Evolutionary conservation across 768 basidiomycete species (phyloP), one percentile per base, ranked within the genome.

Genomic region (Postia placenta): DNA sequence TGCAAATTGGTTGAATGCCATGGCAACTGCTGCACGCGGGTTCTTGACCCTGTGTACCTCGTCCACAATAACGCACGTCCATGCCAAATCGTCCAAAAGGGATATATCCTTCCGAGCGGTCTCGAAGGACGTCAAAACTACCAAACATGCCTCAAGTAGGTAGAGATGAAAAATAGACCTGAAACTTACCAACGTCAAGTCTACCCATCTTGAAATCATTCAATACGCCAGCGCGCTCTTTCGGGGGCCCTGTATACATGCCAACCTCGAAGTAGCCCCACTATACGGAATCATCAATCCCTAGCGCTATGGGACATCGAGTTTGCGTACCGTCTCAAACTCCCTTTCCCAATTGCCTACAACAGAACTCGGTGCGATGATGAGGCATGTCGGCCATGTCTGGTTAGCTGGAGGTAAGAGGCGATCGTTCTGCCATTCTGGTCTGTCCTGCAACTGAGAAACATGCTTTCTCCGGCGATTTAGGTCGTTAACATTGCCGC

Each of bases 221-320:
- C 0, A 92, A 65, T 0, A 87, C 75, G 0, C 71, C 67, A 22
- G 71, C 71, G 44, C 86, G 79, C 24, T 80, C 72, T 39, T 76
- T 69, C 0, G 61, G 72, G 0, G 57, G 58, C 0, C 83, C 82
- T 15, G 71, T 76, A 58, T 87, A 93, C 43, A 82, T 64, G 1
- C 83, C 88, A 35, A 88, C 82, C 65, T 94, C 91, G 55, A 97
- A 94, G 64, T 92, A 94, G 0, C 90, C 89, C 95, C 95, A 98
- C 89, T 94, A 52, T 17, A 4, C 2, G 42, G 26, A 15, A 30
- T 22, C 0, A 14, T 9, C 19, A 42, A 15, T 40, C 53, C 48
- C 46, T 14, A 23, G 28, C 23, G 20, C 9, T 37, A 30, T 47
- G 20, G 11, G 12, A 19, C 25, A 27, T 45, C 20, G 4, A 42